Conservation (phyloP, 257 asterid genomes). For the Jasminum sambac region DNA sequence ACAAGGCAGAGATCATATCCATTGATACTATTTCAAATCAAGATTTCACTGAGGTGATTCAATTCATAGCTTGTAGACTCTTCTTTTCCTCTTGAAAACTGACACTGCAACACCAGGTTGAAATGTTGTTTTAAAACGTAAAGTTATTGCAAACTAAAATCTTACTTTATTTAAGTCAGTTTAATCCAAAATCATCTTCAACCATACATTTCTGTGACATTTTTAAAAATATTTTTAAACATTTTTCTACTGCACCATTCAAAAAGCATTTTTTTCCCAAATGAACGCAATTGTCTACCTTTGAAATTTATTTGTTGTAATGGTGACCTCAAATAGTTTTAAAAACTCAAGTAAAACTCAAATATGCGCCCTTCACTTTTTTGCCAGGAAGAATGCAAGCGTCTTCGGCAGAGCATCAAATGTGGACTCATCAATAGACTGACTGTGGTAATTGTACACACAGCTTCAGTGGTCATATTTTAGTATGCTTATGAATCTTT, state of each 20-base stretch:
- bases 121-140: no score
- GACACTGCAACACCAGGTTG: conserved; percentile 5
- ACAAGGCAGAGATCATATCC: conserved; percentile 50
- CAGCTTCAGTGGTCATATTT: conserved; percentile 15
- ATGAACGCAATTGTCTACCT: not conserved
- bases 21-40: conserved; percentile 56
- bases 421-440: conserved; percentile 87
- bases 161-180: no score
- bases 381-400: conserved; percentile 97
- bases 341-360: not conserved
- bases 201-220: no score
- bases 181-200: no score
- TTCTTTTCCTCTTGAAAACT: conserved; percentile 16
- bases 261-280: no score
- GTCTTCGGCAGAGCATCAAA: conserved; percentile 96
- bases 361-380: not conserved
- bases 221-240: no score
- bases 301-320: not conserved
- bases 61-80: conserved; percentile 9
- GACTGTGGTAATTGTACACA: conserved; percentile 71
- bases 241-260: no score
- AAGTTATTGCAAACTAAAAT: not conserved
- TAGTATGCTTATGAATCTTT: conserved; percentile 16
- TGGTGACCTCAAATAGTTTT: no score
- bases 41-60: conserved; percentile 78